Percentiles rank a stretch among this genome's conserved stretches.
phyloP scores from a whole-genome alignment of 2,329 filamentous ascomycete genomes.

The Mollisia scopiformis region DNA sequence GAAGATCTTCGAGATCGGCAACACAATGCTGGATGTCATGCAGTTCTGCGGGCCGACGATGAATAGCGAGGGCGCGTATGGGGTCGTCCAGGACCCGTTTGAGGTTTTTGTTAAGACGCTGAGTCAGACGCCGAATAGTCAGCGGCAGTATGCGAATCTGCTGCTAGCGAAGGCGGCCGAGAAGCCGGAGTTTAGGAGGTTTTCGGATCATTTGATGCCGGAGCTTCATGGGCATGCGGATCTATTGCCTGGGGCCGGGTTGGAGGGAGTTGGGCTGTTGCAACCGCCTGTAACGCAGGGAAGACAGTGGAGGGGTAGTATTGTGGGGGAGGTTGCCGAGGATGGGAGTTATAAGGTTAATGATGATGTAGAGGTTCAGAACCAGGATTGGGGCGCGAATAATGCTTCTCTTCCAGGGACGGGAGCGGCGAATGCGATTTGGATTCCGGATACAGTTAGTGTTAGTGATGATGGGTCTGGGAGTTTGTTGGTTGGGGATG shows the following conservation, averaged over 20 bases:
- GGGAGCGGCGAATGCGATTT: not conserved
- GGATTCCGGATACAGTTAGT: not conserved
- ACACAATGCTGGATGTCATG: constrained; percentile 48
- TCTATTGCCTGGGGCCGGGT: not conserved
- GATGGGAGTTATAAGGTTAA: constrained; percentile 1
- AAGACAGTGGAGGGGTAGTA: constrained; percentile 27
- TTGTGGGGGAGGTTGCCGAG: constrained; percentile 29
- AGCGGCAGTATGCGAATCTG: constrained; percentile 46
- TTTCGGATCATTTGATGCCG: constrained; percentile 19
- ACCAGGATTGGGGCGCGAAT: not conserved
- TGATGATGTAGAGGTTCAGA: not conserved
- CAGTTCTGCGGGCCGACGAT: constrained; percentile 37
- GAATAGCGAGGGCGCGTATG: constrained; percentile 22
- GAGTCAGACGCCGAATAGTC: constrained; percentile 47
- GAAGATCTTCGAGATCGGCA: constrained; percentile 52
- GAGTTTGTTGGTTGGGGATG: not conserved
- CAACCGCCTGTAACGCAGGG: not conserved
- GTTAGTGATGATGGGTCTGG: not conserved
- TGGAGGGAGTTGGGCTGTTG: not conserved
- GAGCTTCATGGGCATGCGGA: constrained; percentile 3
- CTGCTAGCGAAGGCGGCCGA: constrained; percentile 46
- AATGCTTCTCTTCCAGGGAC: not conserved
- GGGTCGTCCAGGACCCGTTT: constrained; percentile 43
- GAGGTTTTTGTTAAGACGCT: constrained; percentile 48
- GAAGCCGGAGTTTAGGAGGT: constrained; percentile 39